phyloP scores from a whole-genome alignment of 2,329 filamentous ascomycete species.

The Fusarium hainanense region DNA sequence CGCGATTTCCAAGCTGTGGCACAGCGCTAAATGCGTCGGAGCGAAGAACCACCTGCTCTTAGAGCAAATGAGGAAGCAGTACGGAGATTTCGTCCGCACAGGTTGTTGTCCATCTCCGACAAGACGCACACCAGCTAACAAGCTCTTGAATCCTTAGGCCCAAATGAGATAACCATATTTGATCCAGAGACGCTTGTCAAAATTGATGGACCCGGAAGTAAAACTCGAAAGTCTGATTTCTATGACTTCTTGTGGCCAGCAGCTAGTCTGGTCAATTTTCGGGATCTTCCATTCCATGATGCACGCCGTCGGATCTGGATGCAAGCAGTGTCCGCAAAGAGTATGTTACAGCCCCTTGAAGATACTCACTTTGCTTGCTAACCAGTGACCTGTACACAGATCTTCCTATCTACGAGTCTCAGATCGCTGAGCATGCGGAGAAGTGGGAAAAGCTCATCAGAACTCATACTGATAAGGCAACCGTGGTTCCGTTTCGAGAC shows the following conservation, averaged over 20 bases:
- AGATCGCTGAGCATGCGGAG: background rate
- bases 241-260: background rate
- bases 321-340: background rate
- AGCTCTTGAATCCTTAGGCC: background rate
- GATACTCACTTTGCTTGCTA: rapidly evolving
- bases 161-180: background rate
- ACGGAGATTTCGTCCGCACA: background rate
- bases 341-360: background rate
- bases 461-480: rapidly evolving
- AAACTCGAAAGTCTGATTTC: background rate
- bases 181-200: background rate
- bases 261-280: background rate
- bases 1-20: background rate
- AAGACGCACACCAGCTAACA: background rate
- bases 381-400: background rate
- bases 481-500: background rate
- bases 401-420: background rate
- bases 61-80: background rate
- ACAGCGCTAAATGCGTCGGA: background rate
- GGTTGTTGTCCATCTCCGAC: background rate
- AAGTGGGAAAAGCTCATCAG: rapidly evolving
- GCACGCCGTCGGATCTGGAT: background rate
- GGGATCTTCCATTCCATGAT: background rate
- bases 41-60: background rate
- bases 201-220: background rate